Evolutionary conservation across 2,329 filamentous ascomycete species (phyloP).

Genomic region (Pseudofabraea citricarpa): DNA sequence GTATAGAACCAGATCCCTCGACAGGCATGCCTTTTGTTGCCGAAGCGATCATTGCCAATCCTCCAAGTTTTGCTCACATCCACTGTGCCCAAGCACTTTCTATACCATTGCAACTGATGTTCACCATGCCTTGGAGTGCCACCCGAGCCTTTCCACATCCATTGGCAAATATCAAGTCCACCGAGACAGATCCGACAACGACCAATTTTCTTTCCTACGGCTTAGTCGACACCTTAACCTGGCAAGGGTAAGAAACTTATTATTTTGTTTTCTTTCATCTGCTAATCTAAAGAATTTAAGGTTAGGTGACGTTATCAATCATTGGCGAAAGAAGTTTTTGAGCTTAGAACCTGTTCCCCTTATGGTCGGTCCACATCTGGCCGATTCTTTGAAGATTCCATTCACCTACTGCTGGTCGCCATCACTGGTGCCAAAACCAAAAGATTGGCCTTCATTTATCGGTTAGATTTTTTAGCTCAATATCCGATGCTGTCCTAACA

Average conservation of each 20-base stretch:
- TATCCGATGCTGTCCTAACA: neutral
- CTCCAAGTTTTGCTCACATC: constrained; percentile 38
- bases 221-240: constrained; percentile 42
- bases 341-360: constrained; percentile 4
- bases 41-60: constrained; percentile 23
- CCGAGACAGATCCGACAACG: constrained; percentile 26
- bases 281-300: constrained; percentile 7
- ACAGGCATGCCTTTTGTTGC: constrained; percentile 18
- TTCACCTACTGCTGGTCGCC: constrained; percentile 6
- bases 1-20: constrained; percentile 51
- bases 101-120: constrained; percentile 61
- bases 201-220: constrained; percentile 40
- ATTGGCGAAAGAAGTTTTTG: constrained; percentile 5
- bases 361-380: constrained; percentile 4
- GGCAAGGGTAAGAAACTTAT: constrained; percentile 35
- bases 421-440: constrained; percentile 1
- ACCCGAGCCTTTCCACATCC: constrained; percentile 32
- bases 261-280: neutral
- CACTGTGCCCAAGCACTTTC: constrained; percentile 55
- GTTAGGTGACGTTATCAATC: constrained; percentile 69
- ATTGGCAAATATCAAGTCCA: constrained; percentile 37
- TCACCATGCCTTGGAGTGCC: constrained; percentile 53
- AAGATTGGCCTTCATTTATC: constrained; percentile 1
- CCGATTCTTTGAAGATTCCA: constrained; percentile 3
- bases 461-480: neutral